Evolutionary conservation across 345 rosid species (phyloP).

Genomic region (Populus alba): DNA sequence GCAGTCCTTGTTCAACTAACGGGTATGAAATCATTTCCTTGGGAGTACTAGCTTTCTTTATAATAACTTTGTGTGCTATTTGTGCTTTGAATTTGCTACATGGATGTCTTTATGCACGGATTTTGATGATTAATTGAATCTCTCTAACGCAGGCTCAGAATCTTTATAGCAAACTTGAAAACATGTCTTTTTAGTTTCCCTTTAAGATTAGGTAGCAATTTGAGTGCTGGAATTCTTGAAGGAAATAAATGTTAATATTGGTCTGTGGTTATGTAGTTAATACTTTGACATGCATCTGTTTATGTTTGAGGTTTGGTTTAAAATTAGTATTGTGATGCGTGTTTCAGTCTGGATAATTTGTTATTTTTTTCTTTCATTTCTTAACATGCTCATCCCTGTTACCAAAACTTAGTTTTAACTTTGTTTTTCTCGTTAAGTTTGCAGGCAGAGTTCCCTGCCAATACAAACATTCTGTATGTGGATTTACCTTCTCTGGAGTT

Average conservation of each 20-base stretch:
- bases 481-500: constrained; percentile 65
- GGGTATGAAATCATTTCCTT: constrained; percentile 31
- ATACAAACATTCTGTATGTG: constrained; percentile 86
- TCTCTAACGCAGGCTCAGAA: too few relatives aligned
- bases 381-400: background rate
- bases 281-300: too few relatives aligned
- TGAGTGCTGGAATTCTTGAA: background rate
- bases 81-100: background rate
- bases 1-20: constrained; percentile 33
- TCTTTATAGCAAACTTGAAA: too few relatives aligned
- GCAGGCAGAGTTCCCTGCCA: constrained; percentile 82
- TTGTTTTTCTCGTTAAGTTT: constrained; percentile 45
- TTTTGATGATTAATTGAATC: background rate
- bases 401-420: background rate
- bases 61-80: background rate
- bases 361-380: background rate
- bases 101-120: background rate
- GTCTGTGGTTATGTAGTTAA: too few relatives aligned
- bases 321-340: background rate
- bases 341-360: background rate
- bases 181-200: background rate
- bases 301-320: background rate
- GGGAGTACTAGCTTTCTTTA: background rate
- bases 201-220: background rate
- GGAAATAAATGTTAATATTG: background rate